Percentiles rank a stretch among this genome's conserved stretches.
phyloP scores from a whole-genome alignment of 306 rosid species.

The Medicago lupulina region DNA sequence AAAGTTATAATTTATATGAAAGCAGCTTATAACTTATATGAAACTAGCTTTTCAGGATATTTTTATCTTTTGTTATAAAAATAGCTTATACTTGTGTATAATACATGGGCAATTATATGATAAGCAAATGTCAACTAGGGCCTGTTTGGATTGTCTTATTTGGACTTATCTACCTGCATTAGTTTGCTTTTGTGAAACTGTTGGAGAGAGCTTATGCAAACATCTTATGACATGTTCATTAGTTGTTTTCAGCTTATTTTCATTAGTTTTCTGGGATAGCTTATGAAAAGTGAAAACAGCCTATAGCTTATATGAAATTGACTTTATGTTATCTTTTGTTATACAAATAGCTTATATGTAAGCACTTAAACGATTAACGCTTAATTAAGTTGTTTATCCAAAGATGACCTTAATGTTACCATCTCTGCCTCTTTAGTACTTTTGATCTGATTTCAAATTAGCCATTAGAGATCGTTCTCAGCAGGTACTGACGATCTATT shows the following conservation, averaged over 20 bases:
- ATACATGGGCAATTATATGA: not conserved
- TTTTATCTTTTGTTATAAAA: not conserved
- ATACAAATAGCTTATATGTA: not conserved
- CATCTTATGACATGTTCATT: too few relatives aligned
- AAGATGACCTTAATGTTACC: not conserved
- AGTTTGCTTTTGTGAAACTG: too few relatives aligned
- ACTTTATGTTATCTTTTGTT: not conserved
- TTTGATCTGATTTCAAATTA: not conserved
- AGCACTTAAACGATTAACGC: not conserved
- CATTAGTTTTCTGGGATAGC: too few relatives aligned
- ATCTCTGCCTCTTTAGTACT: constrained; percentile 1
- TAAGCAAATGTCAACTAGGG: too few relatives aligned
- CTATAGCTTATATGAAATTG: not conserved
- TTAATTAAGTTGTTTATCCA: not conserved
- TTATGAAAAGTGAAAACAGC: too few relatives aligned
- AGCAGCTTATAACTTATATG: too few relatives aligned
- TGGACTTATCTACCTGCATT: too few relatives aligned
- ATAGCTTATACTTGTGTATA: not conserved
- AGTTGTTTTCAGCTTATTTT: too few relatives aligned
- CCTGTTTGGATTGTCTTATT: too few relatives aligned
- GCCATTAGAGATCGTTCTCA: constrained; percentile 2
- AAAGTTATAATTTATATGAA: not conserved
- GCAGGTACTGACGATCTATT: not conserved
- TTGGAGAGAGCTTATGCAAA: too few relatives aligned
- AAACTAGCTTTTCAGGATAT: too few relatives aligned